These are phyloP conservation scores for Phytophthora tentaculata DNA, from an alignment of 352 stramenopile genomes.

Conservation along the genomic window DNA sequence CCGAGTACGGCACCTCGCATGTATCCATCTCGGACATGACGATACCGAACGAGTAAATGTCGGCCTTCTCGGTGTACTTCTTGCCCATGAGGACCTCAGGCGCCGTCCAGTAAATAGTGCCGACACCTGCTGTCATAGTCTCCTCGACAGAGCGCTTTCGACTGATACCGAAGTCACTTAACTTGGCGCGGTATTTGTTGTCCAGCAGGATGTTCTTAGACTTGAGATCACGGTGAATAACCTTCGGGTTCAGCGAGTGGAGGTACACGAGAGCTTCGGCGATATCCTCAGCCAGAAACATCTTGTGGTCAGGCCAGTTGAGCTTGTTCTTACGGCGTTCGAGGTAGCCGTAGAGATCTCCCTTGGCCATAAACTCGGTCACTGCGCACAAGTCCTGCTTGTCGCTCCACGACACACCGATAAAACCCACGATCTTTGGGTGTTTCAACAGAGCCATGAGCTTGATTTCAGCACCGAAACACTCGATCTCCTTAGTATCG, in stretches of 20 bases:
- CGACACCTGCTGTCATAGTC: constrained; percentile 82
- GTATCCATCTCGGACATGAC: constrained; percentile 87
- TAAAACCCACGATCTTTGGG: constrained; percentile 57
- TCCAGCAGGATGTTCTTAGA: constrained; percentile 73
- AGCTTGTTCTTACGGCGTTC: constrained; percentile 28
- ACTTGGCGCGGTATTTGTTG: constrained; percentile 55
- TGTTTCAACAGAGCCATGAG: constrained; percentile 58
- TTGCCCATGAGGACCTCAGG: constrained; percentile 80
- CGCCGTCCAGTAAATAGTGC: constrained; percentile 86
- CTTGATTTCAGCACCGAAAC: constrained; percentile 59
- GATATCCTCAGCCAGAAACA: constrained; percentile 61
- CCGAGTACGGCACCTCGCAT: constrained; percentile 77
- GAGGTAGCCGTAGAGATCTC: constrained; percentile 52
- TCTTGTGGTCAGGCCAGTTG: constrained; percentile 43
- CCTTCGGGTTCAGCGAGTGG: constrained; percentile 79
- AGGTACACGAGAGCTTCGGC: constrained; percentile 81
- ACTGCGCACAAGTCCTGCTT: constrained; percentile 57
- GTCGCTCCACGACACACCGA: constrained; percentile 57
- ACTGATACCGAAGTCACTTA: constrained; percentile 81
- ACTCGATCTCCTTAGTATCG: constrained; percentile 85
- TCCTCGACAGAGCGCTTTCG: constrained; percentile 73
- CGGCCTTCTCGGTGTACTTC: constrained; percentile 82
- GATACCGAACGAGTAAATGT: constrained; percentile 88
- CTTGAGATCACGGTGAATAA: constrained; percentile 89
- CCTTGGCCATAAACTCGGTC: constrained; percentile 60